phyloP scores from a whole-genome alignment of 768 basidiomycete genomes.

The Leccinum arenicola region DNA sequence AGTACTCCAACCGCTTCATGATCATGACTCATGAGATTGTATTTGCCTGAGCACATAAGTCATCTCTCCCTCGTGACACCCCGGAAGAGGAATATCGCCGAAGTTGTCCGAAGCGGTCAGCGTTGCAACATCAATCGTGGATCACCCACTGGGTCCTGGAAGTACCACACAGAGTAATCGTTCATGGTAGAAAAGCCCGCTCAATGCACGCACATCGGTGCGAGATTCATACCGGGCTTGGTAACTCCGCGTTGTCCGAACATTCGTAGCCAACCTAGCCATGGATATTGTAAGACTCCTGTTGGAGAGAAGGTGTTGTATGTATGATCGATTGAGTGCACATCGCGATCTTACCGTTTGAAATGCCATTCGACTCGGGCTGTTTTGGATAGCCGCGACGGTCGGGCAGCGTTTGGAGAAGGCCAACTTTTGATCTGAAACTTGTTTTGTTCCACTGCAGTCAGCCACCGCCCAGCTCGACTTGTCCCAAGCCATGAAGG shows the following conservation, averaged over 20 bases:
- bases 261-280: not conserved
- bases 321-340: not conserved
- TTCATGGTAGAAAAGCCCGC: not conserved
- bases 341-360: not conserved
- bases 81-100: not conserved
- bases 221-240: not conserved
- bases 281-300: not conserved
- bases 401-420: slow-evolving; percentile 9
- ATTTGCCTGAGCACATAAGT: not conserved
- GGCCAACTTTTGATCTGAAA: slow-evolving; percentile 3
- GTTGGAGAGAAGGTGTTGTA: not conserved
- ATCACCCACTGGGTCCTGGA: not conserved
- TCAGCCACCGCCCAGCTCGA: slow-evolving; percentile 19
- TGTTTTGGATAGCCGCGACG: slow-evolving; percentile 5
- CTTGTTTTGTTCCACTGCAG: slow-evolving; percentile 7
- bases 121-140: not conserved
- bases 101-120: not conserved
- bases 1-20: not conserved
- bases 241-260: not conserved
- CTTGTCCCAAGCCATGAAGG: slow-evolving; percentile 22
- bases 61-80: not conserved
- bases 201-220: not conserved
- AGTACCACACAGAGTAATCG: not conserved
- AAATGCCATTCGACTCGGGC: not conserved
- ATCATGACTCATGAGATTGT: not conserved